Evolutionary conservation across 2,329 filamentous ascomycete species (phyloP).

Genomic region (Fusarium sp.): DNA sequence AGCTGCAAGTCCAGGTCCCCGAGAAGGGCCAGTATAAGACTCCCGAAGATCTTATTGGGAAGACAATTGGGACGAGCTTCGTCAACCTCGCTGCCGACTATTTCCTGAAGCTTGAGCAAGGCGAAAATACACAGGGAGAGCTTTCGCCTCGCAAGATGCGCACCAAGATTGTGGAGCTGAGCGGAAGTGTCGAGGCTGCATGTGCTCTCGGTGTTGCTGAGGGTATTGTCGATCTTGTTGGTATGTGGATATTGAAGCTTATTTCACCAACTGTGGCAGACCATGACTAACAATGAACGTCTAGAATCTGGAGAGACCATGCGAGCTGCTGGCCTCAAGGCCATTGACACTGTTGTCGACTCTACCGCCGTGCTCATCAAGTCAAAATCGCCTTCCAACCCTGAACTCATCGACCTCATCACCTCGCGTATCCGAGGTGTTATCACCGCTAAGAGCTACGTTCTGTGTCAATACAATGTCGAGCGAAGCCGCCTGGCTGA

Average conservation of each 20-base stretch:
- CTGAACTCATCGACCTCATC: conserved; percentile 84
- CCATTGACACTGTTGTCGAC: conserved; percentile 92
- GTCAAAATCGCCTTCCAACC: conserved; percentile 84
- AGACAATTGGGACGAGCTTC: conserved; percentile 96
- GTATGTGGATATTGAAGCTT: conserved; percentile 66
- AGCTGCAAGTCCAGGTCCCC: conserved; percentile 96
- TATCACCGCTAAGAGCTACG: conserved; percentile 93
- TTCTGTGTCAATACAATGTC: conserved; percentile 97
- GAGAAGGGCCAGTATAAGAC: conserved; percentile 79
- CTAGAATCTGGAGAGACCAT: conserved; percentile 97
- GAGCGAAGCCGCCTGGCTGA: conserved; percentile 73
- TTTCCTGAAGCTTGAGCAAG: conserved; percentile 80
- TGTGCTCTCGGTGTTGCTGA: conserved; percentile 96
- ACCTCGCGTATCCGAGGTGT: conserved; percentile 89
- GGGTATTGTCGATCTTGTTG: conserved; percentile 96
- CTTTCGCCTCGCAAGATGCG: conserved; percentile 66
- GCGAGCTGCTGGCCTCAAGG: conserved; percentile 92
- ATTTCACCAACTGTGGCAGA: neutral
- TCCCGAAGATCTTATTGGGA: conserved; percentile 84
- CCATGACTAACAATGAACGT: conserved; percentile 23
- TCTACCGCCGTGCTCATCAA: conserved; percentile 92
- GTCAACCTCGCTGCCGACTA: conserved; percentile 85
- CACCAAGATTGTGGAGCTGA: conserved; percentile 93
- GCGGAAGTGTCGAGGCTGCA: conserved; percentile 96
- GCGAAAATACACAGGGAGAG: conserved; percentile 55